Conservation (phyloP, 805 yeast species). For the Saturnispora diversa region DNA sequence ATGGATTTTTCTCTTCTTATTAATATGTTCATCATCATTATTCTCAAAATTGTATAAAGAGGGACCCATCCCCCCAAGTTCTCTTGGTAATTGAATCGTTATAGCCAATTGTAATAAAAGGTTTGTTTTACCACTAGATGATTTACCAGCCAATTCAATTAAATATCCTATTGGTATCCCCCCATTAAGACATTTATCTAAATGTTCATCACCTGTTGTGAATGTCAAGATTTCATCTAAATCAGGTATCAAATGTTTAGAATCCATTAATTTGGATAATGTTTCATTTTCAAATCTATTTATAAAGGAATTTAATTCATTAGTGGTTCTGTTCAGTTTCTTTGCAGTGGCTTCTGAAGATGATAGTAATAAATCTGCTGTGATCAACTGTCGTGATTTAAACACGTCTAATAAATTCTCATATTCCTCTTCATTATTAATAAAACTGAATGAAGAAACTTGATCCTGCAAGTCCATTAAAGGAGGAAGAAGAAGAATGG, state of each 20-base stretch:
- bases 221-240: constrained; percentile 19
- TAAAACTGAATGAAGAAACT: background rate
- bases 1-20: background rate
- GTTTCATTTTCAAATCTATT: constrained; percentile 13
- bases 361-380: constrained; percentile 35
- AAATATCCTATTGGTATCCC: constrained; percentile 50
- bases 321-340: constrained; percentile 27
- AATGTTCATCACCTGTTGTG: constrained; percentile 43
- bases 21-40: background rate
- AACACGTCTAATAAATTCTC: constrained; percentile 25
- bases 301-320: constrained; percentile 24
- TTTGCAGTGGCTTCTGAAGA: constrained; percentile 30
- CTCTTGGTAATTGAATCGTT: constrained; percentile 44
- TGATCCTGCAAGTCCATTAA: constrained; percentile 12
- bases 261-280: background rate
- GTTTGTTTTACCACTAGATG: constrained; percentile 85
- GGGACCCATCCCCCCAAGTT: constrained; percentile 39
- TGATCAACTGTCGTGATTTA: constrained; percentile 27
- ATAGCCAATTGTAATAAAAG: constrained; percentile 58
- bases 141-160: constrained; percentile 76
- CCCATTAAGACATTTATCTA: constrained; percentile 42
- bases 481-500: background rate
- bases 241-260: constrained; percentile 5
- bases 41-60: constrained; percentile 18
- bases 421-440: constrained; percentile 25